These are phyloP conservation scores for Leptographium flavum DNA, from an alignment of 2,329 filamentous ascomycete species.

Conservation along the genomic window DNA sequence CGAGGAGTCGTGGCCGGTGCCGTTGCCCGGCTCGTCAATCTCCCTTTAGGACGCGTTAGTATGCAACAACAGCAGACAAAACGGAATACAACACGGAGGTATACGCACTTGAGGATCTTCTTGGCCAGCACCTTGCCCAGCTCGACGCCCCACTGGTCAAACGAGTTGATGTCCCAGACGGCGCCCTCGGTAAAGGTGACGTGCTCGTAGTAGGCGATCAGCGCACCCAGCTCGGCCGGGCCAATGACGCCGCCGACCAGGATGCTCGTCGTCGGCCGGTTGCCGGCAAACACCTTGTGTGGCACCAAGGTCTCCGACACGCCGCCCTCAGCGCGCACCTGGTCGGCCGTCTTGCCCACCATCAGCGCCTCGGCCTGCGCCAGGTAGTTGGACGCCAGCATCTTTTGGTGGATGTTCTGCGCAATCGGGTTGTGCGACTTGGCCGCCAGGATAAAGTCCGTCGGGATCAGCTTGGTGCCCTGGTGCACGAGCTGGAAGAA, in stretches of 20 bases:
- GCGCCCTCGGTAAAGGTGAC: constrained; percentile 95
- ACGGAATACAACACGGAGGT: too few relatives aligned
- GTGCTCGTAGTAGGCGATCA: constrained; percentile 99
- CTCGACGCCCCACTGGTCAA: constrained; percentile 99
- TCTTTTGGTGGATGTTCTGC: constrained; percentile 88
- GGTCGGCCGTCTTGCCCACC: constrained; percentile 75
- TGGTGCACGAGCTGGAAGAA: constrained; percentile 99
- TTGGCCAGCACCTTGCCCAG: constrained; percentile 92
- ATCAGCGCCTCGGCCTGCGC: constrained; percentile 79
- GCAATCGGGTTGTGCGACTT: constrained; percentile 94
- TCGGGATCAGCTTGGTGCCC: constrained; percentile 95
- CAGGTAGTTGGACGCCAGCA: constrained; percentile 86
- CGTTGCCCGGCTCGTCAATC: constrained; percentile 63
- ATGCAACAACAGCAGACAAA: constrained; percentile 13
- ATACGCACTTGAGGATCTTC: constrained; percentile 51
- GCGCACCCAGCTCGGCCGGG: constrained; percentile 77
- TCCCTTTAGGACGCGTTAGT: constrained; percentile 35
- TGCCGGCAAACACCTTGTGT: constrained; percentile 99
- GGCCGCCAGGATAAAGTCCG: constrained; percentile 93
- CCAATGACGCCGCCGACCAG: constrained; percentile 84
- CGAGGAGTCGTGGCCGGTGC: constrained; percentile 65
- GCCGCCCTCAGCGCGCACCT: constrained; percentile 63
- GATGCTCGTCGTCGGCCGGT: constrained; percentile 92
- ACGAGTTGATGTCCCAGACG: constrained; percentile 98
- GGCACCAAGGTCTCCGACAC: constrained; percentile 59